Evolutionary conservation across 192 early-diverging fungal genomes (phyloP).

Genomic region (Globomyces pollinis-pini): DNA sequence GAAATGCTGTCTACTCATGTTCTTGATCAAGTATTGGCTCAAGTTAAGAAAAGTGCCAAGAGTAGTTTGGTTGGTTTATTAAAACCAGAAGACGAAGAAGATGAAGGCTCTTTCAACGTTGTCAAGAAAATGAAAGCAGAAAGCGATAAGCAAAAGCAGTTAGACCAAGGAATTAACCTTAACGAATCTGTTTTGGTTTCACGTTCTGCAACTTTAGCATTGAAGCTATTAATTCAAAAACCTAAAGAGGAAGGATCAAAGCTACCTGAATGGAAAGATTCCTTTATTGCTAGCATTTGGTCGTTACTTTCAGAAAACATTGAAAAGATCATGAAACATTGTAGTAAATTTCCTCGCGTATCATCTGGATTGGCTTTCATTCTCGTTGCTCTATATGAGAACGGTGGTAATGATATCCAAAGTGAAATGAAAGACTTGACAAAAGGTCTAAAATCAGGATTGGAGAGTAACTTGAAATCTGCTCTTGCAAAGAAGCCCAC

Average conservation of each 20-base stretch:
- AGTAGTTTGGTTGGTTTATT: constrained; percentile 21
- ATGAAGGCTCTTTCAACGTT: constrained; percentile 47
- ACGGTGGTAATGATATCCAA: constrained; percentile 7
- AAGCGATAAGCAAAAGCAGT: constrained; percentile 23
- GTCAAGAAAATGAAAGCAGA: constrained; percentile 46
- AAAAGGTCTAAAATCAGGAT: constrained; percentile 3
- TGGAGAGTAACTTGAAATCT: too few relatives aligned
- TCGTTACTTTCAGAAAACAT: constrained; percentile 13
- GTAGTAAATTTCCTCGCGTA: constrained; percentile 16
- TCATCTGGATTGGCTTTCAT: constrained; percentile 31
- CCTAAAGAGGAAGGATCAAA: not conserved
- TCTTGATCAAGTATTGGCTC: constrained; percentile 32
- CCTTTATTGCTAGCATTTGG: not conserved
- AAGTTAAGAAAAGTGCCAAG: constrained; percentile 12
- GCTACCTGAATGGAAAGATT: constrained; percentile 1
- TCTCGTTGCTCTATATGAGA: constrained; percentile 28
- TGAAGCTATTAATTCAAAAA: constrained; percentile 32
- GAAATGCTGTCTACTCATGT: not conserved
- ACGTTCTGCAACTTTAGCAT: constrained; percentile 20
- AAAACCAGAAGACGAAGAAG: constrained; percentile 14
- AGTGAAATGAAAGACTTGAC: constrained; percentile 8
- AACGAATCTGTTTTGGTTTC: constrained; percentile 25
- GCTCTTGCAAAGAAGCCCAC: not conserved
- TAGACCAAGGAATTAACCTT: constrained; percentile 35
- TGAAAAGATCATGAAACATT: constrained; percentile 24